Conservation (phyloP, 1,139 yeast genomes). For the Cylindricascospora bacillispora region DNA sequence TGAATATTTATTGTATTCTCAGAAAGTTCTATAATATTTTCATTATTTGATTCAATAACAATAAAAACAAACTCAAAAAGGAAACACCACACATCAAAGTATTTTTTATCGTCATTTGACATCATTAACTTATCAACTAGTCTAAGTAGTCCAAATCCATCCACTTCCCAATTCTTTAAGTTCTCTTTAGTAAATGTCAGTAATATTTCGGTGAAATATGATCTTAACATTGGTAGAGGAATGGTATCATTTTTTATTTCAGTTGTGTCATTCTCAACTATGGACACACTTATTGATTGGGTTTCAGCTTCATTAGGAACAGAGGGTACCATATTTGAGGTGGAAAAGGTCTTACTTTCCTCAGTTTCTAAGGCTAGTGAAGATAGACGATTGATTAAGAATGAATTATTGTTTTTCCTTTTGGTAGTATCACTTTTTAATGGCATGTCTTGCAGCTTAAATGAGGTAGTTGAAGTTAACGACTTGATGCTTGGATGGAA, state of each 20-base stretch:
- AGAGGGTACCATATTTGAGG: slow-evolving; percentile 10
- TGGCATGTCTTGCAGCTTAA: neutral
- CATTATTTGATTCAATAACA: slow-evolving; percentile 7
- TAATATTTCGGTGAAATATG: slow-evolving; percentile 17
- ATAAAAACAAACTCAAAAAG: slow-evolving; percentile 18
- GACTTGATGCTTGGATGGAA: neutral
- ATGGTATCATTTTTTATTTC: slow-evolving; percentile 2
- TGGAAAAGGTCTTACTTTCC: slow-evolving; percentile 7
- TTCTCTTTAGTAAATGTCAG: slow-evolving; percentile 9
- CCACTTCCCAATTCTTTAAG: slow-evolving; percentile 14
- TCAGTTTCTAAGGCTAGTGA: slow-evolving; percentile 1
- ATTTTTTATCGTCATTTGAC: slow-evolving; percentile 11
- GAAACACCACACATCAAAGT: slow-evolving; percentile 16
- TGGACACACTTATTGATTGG: slow-evolving; percentile 3
- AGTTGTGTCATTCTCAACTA: slow-evolving; percentile 3
- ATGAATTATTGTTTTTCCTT: neutral
- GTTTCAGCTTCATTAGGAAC: slow-evolving; percentile 5
- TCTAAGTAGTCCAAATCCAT: slow-evolving; percentile 21
- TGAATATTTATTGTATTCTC: neutral
- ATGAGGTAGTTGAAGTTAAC: neutral
- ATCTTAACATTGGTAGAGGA: slow-evolving; percentile 17
- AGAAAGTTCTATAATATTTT: slow-evolving; percentile 1
- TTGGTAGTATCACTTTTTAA: neutral
- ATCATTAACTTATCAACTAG: slow-evolving; percentile 19
- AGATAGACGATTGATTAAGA: neutral